Percentiles rank a stretch among this genome's conserved stretches.
Evolutionary conservation across 2,329 filamentous ascomycete genomes (phyloP).

Genomic region (Decorospora gaudefroyi): DNA sequence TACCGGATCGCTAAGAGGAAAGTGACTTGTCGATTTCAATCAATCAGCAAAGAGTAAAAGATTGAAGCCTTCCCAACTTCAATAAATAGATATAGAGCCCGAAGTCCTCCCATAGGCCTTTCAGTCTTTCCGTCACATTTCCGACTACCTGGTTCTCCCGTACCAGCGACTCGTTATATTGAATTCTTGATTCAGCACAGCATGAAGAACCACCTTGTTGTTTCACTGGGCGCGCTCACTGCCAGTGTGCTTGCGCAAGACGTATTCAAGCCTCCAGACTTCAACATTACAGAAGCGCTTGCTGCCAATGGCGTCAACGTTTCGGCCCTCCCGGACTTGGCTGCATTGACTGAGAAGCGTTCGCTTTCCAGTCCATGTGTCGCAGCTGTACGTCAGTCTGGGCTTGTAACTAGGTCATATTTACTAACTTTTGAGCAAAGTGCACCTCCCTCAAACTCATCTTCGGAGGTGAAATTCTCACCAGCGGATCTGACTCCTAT

Average conservation of each 20-base stretch:
- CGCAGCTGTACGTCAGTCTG: slow-evolving; percentile 15
- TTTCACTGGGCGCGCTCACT: neutral
- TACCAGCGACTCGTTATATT: too few relatives aligned
- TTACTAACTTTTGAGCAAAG: neutral
- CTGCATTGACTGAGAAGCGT: slow-evolving; percentile 1
- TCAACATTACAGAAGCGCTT: slow-evolving; percentile 22
- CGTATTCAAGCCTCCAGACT: slow-evolving; percentile 11
- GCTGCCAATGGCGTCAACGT: slow-evolving; percentile 18
- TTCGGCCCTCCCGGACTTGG: slow-evolving; percentile 13
- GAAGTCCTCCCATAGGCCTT: neutral
- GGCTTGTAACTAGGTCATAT: neutral
- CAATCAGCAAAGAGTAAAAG: neutral
- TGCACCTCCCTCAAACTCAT: slow-evolving; percentile 14
- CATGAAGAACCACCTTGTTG: neutral
- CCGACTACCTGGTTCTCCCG: too few relatives aligned
- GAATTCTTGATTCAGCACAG: neutral
- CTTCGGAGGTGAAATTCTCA: slow-evolving; percentile 15
- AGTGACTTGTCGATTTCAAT: neutral
- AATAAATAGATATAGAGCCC: neutral
- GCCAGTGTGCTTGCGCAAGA: slow-evolving; percentile 3
- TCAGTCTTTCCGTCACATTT: too few relatives aligned
- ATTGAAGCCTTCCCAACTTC: neutral
- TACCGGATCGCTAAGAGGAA: neutral
- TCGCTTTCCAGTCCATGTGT: slow-evolving; percentile 10
- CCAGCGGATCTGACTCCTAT: slow-evolving; percentile 13